Base-by-base conservation (phyloP, 257 asterid species). In the Asclepias syriaca region DNA sequence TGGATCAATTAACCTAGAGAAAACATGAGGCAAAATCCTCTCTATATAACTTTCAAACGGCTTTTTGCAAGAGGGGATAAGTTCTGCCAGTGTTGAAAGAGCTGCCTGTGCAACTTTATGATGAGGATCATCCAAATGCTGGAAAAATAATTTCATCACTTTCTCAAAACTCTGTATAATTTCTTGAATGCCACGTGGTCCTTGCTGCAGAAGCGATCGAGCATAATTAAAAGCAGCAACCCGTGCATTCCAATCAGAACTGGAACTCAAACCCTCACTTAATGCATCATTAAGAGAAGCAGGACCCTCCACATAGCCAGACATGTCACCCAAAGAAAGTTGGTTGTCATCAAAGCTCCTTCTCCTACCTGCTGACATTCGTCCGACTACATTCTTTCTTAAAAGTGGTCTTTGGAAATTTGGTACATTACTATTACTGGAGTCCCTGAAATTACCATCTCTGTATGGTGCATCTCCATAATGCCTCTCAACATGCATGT, bases 21-120 rank as follows among this genome's bases (percentile, higher is more conserved):
- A 95, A 67, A 95, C 99, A 81, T 92, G 98, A 67, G 99, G 99
- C 56, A 95, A 84, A 34, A 95, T 90, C 82, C 99, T 90, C 86
- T 95, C 99, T 91, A 95, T 88, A 83, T 90, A 95, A 85, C 96
- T 87, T 77, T 95, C 99, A 79, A 95, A 95, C 29, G 96, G 98
- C 84, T 90, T 95, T 82, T 88, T 87, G 80, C 99, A 95, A 83
- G 95, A 86, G 11, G 98, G 98, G 70, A 95, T 92, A 79, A 95
- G 93, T 77, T 90, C 98, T 12, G 98, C 96, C 73, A 95, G 97
- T 68, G 99, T 92, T 74, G 96, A 90, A 69, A 95, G 94, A 73
- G 98, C 99, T 37, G 99, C 98, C 80, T 95, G 99, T 56, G 99
- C 99, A 77, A 95, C 99, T 82, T 95, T 95, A 81, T 95, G 99